Base-by-base conservation (phyloP, 176 grass and related monocot species). In the Oryza australiensis region DNA sequence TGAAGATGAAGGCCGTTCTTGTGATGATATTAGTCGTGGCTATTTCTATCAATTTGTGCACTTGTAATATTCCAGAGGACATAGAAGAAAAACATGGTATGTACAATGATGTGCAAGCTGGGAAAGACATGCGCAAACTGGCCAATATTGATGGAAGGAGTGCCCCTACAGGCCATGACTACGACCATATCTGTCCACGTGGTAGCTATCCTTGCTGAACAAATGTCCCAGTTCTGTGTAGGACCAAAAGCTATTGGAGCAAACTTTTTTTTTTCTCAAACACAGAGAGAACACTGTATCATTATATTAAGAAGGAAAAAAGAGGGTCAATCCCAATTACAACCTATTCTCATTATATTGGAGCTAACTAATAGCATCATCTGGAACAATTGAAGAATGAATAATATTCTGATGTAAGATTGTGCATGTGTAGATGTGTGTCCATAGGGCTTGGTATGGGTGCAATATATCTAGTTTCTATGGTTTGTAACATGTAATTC, bases 131-230 rank as follows among this genome's bases (percentile, higher is more conserved):
- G 33, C 80, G 46, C 28, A 84, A 74, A 60, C 68, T 84, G 2
- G 62, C 16, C 24, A 67, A 20, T 68, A 73, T 51, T 28, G 69
- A 88, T 62, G 86, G 86, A 73, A 88, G 27, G 86, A 37, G 1
- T 45, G 60, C 68, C 62, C 86, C 81, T 62, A 2, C 22, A 3
- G 68, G 86, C 11, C 46, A 79, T 11, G n/a, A n/a, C 29, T 16
- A 45, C 2, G 26, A 88, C 16, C 86, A 88, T 79, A n/a, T 2
- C 3, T 88, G 86, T 79, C 63, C 80, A 46, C 35, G 67, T 48
- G 45, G 80, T 62, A 83, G n/a, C 0, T 88, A 73, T 33, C 80
- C 86, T 5, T 88, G 80, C 42, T 16, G 9, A 26, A 59, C 1
- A 37, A 37, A 37, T 59, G 43, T 64, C 40, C 12, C 27, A 73